Base-by-base conservation (phyloP, 257 asterid species). In the Marsdenia floribunda region DNA sequence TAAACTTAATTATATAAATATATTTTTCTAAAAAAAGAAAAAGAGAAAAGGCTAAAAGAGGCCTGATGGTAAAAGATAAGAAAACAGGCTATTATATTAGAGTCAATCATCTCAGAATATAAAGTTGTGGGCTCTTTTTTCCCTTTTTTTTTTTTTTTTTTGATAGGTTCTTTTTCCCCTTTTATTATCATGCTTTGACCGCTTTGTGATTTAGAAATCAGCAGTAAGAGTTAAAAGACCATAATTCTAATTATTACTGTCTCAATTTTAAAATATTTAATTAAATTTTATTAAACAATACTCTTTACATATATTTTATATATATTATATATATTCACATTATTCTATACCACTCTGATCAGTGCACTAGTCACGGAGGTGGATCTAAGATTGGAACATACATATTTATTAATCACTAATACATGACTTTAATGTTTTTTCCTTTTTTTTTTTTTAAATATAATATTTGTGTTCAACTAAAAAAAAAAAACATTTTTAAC, bases 341-440 rank as follows among this genome's bases (percentile, higher is more conserved):
- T 59, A 24, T 59, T 59, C 29, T 6, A 59, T 59, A 12, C 38
- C 4, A 24, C 19, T 42, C 55, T 19, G 11, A 18, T 68, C 49
- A 57, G 29, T 63, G 83, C 83, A 76, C 78, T 68, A 61, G 73
- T 79, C 76, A 79, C 83, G 83, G 83, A 68, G 78, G 53, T 65
- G 11, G 53, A 76, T 72, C 76, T 61, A 24, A 61, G 63, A 75
- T 70, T 64, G 71, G 58, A 1, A 2, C 57, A 33, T 71, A 3
- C 14, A 71, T 10, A 49, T 1, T 11, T 12, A 49, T 10, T 49
- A 49, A 49, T 49, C 53, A 12, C 10, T n/a, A 12, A 49, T 42
- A 42, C 47, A 29, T 42, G 6, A 42, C 9, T 4, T 42, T 42
- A 42, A 42, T 42, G 6, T 42, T 4, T 8, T 5, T 42, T 42